phyloP scores from a whole-genome alignment of 192 early-diverging fungal species.

The Backusella parvicylindrica region DNA sequence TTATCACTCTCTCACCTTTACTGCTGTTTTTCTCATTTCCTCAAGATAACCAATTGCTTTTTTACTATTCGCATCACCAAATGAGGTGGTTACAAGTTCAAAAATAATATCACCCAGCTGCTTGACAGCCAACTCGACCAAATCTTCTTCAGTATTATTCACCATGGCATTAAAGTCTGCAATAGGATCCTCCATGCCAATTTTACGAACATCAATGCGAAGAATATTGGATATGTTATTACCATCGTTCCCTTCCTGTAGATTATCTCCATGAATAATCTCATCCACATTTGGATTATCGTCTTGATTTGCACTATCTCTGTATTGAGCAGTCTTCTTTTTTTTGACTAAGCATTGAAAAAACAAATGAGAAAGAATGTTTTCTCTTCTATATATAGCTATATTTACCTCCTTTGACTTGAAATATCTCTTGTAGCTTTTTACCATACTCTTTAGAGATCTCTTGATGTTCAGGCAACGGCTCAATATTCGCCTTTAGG shows the following conservation, averaged over 20 bases:
- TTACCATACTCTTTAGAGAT: neutral
- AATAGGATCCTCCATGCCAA: neutral
- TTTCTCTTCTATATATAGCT: too few species aligned
- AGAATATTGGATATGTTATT: neutral
- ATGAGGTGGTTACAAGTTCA: neutral
- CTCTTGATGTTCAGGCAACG: neutral
- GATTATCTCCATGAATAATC: neutral
- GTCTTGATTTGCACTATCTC: neutral
- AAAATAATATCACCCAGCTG: neutral
- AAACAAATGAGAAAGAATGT: too few species aligned
- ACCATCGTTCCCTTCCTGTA: neutral
- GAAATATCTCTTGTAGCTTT: neutral
- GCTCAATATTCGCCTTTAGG: neutral
- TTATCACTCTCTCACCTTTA: neutral
- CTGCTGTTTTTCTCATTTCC: neutral
- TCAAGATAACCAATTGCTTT: neutral
- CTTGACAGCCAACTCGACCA: neutral
- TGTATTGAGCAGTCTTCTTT: neutral
- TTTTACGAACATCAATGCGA: neutral
- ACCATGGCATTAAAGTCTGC: neutral
- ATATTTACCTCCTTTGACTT: neutral
- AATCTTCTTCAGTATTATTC: neutral
- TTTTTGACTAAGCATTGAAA: neutral
- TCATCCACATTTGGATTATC: neutral
- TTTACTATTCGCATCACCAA: neutral